phyloP scores from a whole-genome alignment of 176 grass and related monocot species.

The Rhipidocladum racemiflorum region DNA sequence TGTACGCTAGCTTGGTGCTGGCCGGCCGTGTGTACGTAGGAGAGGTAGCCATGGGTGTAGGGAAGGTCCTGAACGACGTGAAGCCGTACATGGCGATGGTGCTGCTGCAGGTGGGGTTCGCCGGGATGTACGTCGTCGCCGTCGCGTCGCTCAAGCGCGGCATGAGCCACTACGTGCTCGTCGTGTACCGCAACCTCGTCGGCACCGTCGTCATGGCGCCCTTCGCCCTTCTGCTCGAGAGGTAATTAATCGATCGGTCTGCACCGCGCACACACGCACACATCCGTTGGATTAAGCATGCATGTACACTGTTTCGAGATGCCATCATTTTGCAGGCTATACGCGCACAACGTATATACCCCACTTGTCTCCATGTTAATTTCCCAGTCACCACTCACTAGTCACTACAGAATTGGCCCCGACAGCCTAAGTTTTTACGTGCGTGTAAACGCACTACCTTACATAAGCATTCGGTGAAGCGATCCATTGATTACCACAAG shows the following conservation, averaged over 20 bases:
- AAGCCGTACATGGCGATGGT: constrained; percentile 88
- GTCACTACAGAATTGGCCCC: background rate
- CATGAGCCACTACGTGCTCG: constrained; percentile 98
- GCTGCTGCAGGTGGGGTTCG: constrained; percentile 70
- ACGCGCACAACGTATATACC: too few relatives aligned
- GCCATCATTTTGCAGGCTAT: too few relatives aligned
- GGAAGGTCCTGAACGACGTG: constrained; percentile 47
- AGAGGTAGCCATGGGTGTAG: constrained; percentile 34
- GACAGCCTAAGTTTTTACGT: background rate
- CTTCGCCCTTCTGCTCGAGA: constrained; percentile 68
- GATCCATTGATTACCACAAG: background rate
- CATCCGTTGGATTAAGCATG: background rate
- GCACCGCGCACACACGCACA: too few relatives aligned
- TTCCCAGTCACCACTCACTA: too few relatives aligned
- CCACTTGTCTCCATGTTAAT: too few relatives aligned
- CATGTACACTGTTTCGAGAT: background rate
- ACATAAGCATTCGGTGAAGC: background rate
- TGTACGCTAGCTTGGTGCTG: background rate
- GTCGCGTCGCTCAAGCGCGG: constrained; percentile 85
- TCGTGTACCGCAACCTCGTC: constrained; percentile 78
- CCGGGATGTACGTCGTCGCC: constrained; percentile 85
- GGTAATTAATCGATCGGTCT: constrained; percentile 31
- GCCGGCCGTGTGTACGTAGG: background rate
- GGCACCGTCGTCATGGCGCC: constrained; percentile 56
- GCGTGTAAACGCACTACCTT: background rate